Evolutionary conservation across 257 asterid species (phyloP).

Genomic region (Paraleonurus japonicus): DNA sequence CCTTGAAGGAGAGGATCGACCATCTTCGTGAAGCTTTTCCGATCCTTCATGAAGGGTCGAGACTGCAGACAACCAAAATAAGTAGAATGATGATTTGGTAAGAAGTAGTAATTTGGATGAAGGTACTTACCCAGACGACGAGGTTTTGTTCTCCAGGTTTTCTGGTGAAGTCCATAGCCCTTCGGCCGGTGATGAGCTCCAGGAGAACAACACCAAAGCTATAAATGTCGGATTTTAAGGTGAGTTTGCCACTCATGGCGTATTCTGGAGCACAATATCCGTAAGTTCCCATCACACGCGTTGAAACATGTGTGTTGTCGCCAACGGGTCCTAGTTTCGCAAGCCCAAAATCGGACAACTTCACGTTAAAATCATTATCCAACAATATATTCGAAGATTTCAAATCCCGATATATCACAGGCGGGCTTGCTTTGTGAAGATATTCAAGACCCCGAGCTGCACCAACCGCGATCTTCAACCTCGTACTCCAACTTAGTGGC

Average conservation of each 20-base stretch:
- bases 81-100: no score
- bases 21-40: conserved; percentile 41
- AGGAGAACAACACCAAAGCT: conserved; percentile 76
- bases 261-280: conserved; percentile 84
- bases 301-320: conserved; percentile 72
- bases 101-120: no score
- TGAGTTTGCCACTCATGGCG: conserved; percentile 76
- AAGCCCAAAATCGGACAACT: conserved; percentile 75
- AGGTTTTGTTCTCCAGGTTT: conserved; percentile 65
- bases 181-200: conserved; percentile 71
- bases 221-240: conserved; percentile 68
- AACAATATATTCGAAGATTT: conserved; percentile 69
- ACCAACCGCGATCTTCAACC: conserved; percentile 63
- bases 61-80: conserved; percentile 47
- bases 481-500: conserved; percentile 60
- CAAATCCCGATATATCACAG: conserved; percentile 73
- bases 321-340: conserved; percentile 84
- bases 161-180: conserved; percentile 48
- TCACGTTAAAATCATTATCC: conserved; percentile 57
- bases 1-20: conserved; percentile 65
- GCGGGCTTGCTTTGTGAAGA: conserved; percentile 70
- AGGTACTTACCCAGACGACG: conserved; percentile 73
- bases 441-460: conserved; percentile 75
- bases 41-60: conserved; percentile 54
- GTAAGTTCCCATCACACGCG: conserved; percentile 78